A percentile compares a stretch with the other conserved stretches of the same genome.
phyloP scores from a whole-genome alignment of 495 filamentous ascomycete genomes.

The Mytilinidion resinicola region DNA sequence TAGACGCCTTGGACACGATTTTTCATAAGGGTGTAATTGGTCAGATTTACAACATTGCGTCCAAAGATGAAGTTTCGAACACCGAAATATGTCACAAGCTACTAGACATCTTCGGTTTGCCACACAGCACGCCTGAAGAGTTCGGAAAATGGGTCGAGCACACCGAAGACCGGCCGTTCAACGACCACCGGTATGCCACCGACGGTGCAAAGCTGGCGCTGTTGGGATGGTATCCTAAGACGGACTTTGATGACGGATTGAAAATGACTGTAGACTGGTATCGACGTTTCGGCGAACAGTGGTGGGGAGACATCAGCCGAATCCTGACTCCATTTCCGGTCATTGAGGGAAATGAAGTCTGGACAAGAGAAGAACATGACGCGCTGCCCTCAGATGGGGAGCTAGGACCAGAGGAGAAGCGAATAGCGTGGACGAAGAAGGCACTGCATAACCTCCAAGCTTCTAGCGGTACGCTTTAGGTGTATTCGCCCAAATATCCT shows the following conservation, averaged over 20 bases:
- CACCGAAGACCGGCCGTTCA: slow-evolving; percentile 65
- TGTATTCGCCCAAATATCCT: not conserved
- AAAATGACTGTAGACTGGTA: slow-evolving; percentile 67
- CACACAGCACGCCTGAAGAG: slow-evolving; percentile 17
- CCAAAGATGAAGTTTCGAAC: slow-evolving; percentile 57
- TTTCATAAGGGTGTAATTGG: slow-evolving; percentile 61
- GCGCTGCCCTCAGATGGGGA: slow-evolving; percentile 24
- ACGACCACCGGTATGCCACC: slow-evolving; percentile 63
- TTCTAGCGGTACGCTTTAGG: slow-evolving; percentile 3
- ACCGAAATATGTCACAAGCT: slow-evolving; percentile 52
- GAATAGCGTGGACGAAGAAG: slow-evolving; percentile 22
- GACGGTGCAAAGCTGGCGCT: slow-evolving; percentile 57
- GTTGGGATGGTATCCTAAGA: slow-evolving; percentile 64
- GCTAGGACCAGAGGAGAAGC: slow-evolving; percentile 3
- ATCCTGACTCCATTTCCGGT: slow-evolving; percentile 37
- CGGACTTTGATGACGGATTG: slow-evolving; percentile 55
- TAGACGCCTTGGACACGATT: slow-evolving; percentile 72
- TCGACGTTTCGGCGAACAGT: slow-evolving; percentile 48
- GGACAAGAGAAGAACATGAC: slow-evolving; percentile 28
- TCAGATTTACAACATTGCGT: slow-evolving; percentile 68
- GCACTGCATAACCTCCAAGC: slow-evolving; percentile 17
- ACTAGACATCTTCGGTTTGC: slow-evolving; percentile 37
- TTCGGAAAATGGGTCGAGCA: slow-evolving; percentile 56
- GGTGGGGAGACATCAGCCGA: slow-evolving; percentile 69
- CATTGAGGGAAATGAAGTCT: slow-evolving; percentile 29